Evolutionary conservation across 2,329 filamentous ascomycete species (phyloP).

Genomic region (Ophiognomonia clavigignenti-juglandacearum): DNA sequence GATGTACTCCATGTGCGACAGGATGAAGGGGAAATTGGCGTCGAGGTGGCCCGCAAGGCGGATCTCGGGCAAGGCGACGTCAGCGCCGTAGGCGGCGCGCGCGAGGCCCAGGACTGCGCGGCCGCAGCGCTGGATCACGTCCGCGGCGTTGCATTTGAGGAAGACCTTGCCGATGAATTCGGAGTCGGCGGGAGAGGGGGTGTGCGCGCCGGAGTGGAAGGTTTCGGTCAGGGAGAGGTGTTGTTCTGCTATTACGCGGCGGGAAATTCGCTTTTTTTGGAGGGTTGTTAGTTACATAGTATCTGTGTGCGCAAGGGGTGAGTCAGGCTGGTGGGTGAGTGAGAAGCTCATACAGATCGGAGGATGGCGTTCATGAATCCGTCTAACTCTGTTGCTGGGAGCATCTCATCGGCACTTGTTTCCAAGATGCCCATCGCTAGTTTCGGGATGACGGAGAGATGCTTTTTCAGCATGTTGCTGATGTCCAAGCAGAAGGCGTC

Average conservation of each 20-base stretch:
- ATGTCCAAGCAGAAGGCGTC: slow-evolving; percentile 80
- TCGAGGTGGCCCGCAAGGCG: slow-evolving; percentile 78
- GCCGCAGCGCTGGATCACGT: slow-evolving; percentile 82
- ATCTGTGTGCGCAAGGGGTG: not conserved
- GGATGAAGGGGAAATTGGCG: slow-evolving; percentile 92
- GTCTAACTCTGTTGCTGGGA: slow-evolving; percentile 78
- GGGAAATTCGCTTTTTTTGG: slow-evolving; percentile 70
- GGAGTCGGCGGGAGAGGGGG: slow-evolving; percentile 66
- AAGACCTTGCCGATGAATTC: slow-evolving; percentile 97
- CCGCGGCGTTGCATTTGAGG: slow-evolving; percentile 83
- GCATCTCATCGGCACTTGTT: slow-evolving; percentile 64
- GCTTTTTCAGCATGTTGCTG: slow-evolving; percentile 73
- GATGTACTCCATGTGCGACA: slow-evolving; percentile 95
- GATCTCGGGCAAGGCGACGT: slow-evolving; percentile 72
- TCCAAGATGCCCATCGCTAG: slow-evolving; percentile 92
- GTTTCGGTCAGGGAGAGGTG: slow-evolving; percentile 93
- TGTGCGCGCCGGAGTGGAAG: slow-evolving; percentile 86
- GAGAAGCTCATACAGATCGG: slow-evolving; percentile 63
- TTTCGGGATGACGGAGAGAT: slow-evolving; percentile 89
- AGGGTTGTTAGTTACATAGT: slow-evolving; percentile 1
- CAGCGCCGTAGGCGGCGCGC: slow-evolving; percentile 66
- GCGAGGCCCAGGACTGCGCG: slow-evolving; percentile 71
- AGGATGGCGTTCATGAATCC: slow-evolving; percentile 93
- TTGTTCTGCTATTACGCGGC: slow-evolving; percentile 94
- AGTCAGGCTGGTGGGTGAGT: no score